Percentiles rank a stretch among this genome's conserved stretches.
These are phyloP conservation scores for Pelagophyceae sp. DNA, from an alignment of 352 stramenopile genomes.

Conservation along the genomic window DNA sequence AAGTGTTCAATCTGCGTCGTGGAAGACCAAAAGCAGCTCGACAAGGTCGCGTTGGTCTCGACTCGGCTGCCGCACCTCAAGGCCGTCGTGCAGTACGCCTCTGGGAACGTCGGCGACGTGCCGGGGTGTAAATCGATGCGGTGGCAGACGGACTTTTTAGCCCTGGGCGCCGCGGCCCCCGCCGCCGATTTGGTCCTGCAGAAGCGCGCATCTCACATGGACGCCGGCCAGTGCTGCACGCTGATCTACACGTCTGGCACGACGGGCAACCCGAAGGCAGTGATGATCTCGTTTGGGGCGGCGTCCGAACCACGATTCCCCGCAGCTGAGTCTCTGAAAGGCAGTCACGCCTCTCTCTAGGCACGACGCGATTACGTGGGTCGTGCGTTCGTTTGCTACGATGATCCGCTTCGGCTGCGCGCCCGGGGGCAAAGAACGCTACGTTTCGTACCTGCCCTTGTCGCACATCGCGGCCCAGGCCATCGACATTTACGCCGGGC, in stretches of 20 bases:
- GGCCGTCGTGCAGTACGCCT: slow-evolving; percentile 68
- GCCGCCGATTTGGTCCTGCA: neutral
- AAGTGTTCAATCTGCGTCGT: slow-evolving; percentile 63
- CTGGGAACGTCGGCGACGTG: no score
- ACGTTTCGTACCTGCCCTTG: slow-evolving; percentile 44
- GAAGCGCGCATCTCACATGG: neutral
- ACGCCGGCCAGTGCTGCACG: slow-evolving; percentile 40
- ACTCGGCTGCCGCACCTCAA: slow-evolving; percentile 69
- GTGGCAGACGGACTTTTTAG: slow-evolving; percentile 43
- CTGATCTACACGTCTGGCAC: slow-evolving; percentile 90
- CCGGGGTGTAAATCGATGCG: no score
- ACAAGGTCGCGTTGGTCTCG: slow-evolving; percentile 69
- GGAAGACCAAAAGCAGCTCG: slow-evolving; percentile 64
- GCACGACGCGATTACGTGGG: slow-evolving; percentile 81
- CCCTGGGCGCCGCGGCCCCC: slow-evolving; percentile 28
- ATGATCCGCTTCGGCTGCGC: slow-evolving; percentile 3
- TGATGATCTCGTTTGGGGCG: slow-evolving; percentile 91
- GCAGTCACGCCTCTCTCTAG: no score
- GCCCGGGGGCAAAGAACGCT: slow-evolving; percentile 17
- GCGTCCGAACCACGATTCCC: no score
- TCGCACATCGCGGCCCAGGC: slow-evolving; percentile 41
- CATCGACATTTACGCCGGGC: slow-evolving; percentile 32
- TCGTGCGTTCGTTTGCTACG: neutral
- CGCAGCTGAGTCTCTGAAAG: no score
- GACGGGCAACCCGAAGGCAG: slow-evolving; percentile 83